These are phyloP conservation scores for Fusarium chlamydosporum DNA, from an alignment of 2,329 filamentous ascomycete species.

Conservation along the genomic window DNA sequence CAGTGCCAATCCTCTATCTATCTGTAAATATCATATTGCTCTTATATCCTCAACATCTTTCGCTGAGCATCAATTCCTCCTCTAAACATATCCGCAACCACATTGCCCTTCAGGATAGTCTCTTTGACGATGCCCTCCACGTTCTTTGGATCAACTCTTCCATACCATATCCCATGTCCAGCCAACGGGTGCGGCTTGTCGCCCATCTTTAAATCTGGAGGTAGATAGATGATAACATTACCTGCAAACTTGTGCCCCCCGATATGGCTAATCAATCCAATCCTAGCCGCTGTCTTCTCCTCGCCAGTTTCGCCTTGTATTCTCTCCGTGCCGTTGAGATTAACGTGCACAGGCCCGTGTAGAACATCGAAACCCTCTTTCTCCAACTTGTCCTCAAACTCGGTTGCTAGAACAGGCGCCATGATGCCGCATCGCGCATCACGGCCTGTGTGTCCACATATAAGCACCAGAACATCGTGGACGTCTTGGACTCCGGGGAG, in stretches of 20 bases:
- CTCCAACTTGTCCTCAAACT: constrained; percentile 75
- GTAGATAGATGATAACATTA: constrained; percentile 86
- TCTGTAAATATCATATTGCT: constrained; percentile 1
- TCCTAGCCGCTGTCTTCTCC: constrained; percentile 63
- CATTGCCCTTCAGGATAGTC: constrained; percentile 75
- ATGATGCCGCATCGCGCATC: constrained; percentile 87
- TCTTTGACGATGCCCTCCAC: constrained; percentile 82
- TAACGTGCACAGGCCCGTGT: constrained; percentile 60
- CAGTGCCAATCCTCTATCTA: constrained; percentile 4
- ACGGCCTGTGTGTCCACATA: constrained; percentile 88
- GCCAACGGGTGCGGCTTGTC: constrained; percentile 70
- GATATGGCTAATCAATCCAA: constrained; percentile 82
- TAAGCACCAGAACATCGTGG: constrained; percentile 79
- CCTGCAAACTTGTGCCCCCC: constrained; percentile 89
- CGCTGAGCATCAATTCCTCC: constrained; percentile 74
- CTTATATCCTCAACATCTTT: constrained; percentile 64
- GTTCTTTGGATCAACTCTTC: constrained; percentile 79
- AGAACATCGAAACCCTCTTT: constrained; percentile 65
- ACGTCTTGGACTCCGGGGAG: constrained; percentile 73
- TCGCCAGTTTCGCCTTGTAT: constrained; percentile 39
- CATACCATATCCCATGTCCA: constrained; percentile 86
- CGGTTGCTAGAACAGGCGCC: constrained; percentile 77
- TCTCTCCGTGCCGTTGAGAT: constrained; percentile 21
- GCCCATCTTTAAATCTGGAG: constrained; percentile 64
- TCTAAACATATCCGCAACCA: constrained; percentile 79